phyloP scores from a whole-genome alignment of 2,329 filamentous ascomycete species.

The Hymenoscyphus repandus region DNA sequence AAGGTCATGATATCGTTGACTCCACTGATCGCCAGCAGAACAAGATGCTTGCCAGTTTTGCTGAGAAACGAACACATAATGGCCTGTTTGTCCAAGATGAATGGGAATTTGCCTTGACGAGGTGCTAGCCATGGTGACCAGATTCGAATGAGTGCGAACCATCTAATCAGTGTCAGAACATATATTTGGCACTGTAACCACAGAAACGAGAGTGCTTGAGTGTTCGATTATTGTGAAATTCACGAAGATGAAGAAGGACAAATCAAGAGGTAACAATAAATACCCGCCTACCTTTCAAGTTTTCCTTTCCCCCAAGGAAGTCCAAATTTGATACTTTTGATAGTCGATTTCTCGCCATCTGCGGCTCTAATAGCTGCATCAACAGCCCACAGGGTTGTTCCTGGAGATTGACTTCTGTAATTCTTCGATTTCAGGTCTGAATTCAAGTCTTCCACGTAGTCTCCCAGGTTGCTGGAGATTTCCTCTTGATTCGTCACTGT shows the following conservation, averaged over 20 bases:
- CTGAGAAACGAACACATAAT: conserved; percentile 74
- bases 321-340: conserved; percentile 35
- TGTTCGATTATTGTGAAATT: no score
- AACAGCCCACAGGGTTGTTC: conserved; percentile 67
- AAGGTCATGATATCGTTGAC: conserved; percentile 64
- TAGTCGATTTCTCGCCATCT: conserved; percentile 51
- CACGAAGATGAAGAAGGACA: not conserved
- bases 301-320: conserved; percentile 30
- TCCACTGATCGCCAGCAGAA: conserved; percentile 74
- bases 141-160: conserved; percentile 75
- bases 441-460: conserved; percentile 54
- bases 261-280: not conserved
- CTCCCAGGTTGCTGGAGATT: conserved; percentile 26
- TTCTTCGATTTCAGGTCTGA: conserved; percentile 48
- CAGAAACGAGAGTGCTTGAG: not conserved
- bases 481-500: conserved; percentile 24
- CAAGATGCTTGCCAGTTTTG: conserved; percentile 65
- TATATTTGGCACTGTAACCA: not conserved
- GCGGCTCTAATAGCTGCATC: conserved; percentile 50
- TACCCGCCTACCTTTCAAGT: conserved; percentile 25
- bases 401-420: conserved; percentile 59
- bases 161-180: conserved; percentile 41
- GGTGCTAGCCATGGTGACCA: conserved; percentile 85
- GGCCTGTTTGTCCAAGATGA: conserved; percentile 71
- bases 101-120: conserved; percentile 66